phyloP scores from a whole-genome alignment of 306 rosid species.

The Dicorynia guianensis region DNA sequence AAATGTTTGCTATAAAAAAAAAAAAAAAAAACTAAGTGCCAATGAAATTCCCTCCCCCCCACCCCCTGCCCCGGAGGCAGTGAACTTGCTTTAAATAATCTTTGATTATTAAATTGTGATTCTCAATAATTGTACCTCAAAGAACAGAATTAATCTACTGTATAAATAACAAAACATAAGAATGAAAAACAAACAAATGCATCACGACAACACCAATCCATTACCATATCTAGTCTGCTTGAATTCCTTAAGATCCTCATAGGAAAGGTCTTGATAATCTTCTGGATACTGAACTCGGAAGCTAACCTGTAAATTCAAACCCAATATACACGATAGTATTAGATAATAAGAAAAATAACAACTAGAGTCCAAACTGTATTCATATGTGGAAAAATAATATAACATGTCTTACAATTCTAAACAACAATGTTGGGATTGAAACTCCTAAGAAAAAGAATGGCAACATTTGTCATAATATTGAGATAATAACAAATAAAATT shows the following conservation, averaged over 20 bases:
- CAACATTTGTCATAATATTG: slow-evolving; percentile 6
- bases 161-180: slow-evolving; percentile 12
- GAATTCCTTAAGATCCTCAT: slow-evolving; percentile 94
- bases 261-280: slow-evolving; percentile 90
- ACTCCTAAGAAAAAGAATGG: slow-evolving; percentile 2
- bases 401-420: slow-evolving; percentile 34
- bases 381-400: neutral
- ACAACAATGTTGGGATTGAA: slow-evolving; percentile 35
- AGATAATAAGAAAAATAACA: slow-evolving; percentile 21
- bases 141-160: slow-evolving; percentile 3
- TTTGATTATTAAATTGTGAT: neutral
- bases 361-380: slow-evolving; percentile 1
- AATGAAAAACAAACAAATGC: slow-evolving; percentile 29
- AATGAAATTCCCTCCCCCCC: too few species aligned
- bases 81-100: slow-evolving; percentile 10
- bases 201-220: slow-evolving; percentile 40
- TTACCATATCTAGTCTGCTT: slow-evolving; percentile 99
- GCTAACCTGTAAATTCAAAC: slow-evolving; percentile 74
- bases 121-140: neutral
- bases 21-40: too few species aligned
- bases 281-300: slow-evolving; percentile 96
- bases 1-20: neutral
- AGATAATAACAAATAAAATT: slow-evolving; percentile 28
- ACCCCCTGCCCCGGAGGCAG: too few species aligned
- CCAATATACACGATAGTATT: slow-evolving; percentile 34